Evolutionary conservation across 768 basidiomycete genomes (phyloP), one percentile per base, ranked within the genome.

Genomic region (Russula earlei): DNA sequence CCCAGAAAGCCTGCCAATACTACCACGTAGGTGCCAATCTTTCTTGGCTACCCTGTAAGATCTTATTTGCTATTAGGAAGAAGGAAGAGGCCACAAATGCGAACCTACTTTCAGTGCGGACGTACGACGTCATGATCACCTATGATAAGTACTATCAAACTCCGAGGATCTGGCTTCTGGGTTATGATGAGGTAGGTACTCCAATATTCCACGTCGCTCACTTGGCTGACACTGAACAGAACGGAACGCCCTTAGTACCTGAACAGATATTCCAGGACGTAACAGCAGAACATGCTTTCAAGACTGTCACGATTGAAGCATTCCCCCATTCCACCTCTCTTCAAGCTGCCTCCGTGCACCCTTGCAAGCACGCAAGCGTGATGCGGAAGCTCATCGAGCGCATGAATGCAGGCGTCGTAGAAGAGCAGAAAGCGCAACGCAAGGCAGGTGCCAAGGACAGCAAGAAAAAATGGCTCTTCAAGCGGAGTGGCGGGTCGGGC

Each of bases 121-220:
- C 95, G 11, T 99, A 99, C 75, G 96, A 99, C 69, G 94, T 97
- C 66, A 91, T 96, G 87, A 98, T 99, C 75, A 91, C 91, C 46
- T 99, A 98, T 70, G 96, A 99, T 80, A 99, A 98, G 75, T 95
- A 94, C 71, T 98, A 99, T 72, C 96, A 98, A 70, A 97, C 94
- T 12, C 96, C 96, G 22, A 83, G 95, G 63, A 87, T 97, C 68
- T 99, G 96, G 96, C 73, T 99, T 56, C 81, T 94, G 62, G 96
- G 96, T 19, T 97, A 97, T 67, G 94, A 97, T 67, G 96, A 98
- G 82, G 92, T 89, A 60, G 54, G 73, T 59, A 6, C 48, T 44
- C 37, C 20, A 25, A n/a, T 20, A 5, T 45, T 29, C n/a, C 10
- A 49, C 7, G 19, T 29, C 12, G 20, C 33, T 31, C 12, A 22